Evolutionary conservation across 2,329 filamentous ascomycete species (phyloP).

Genomic region (Phaeosphaeriaceae sp.): DNA sequence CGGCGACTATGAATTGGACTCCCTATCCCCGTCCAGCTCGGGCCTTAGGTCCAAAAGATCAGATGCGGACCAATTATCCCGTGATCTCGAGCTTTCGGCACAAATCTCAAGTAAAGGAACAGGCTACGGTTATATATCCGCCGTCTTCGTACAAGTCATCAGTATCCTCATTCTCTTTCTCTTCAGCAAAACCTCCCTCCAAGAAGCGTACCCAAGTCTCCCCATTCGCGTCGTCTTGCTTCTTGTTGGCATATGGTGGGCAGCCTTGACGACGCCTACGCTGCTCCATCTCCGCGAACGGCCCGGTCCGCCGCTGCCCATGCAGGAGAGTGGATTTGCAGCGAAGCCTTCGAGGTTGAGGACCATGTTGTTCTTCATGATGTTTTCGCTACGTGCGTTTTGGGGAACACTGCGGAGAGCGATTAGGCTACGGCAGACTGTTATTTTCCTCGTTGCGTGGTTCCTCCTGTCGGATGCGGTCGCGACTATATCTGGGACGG

Average conservation of each 20-base stretch:
- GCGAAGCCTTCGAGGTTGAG: slow-evolving; percentile 18
- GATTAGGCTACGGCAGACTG: slow-evolving; percentile 71
- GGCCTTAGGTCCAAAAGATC: slow-evolving; percentile 5
- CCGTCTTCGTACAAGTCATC: slow-evolving; percentile 78
- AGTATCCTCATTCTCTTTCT: slow-evolving; percentile 76
- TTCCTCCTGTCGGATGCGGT: slow-evolving; percentile 92
- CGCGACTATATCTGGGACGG: slow-evolving; percentile 91
- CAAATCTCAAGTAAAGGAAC: slow-evolving; percentile 88
- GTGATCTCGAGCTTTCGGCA: slow-evolving; percentile 78
- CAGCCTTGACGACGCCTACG: slow-evolving; percentile 82
- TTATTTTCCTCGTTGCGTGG: slow-evolving; percentile 82
- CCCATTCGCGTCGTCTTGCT: slow-evolving; percentile 83
- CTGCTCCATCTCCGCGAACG: slow-evolving; percentile 83
- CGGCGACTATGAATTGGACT: slow-evolving; percentile 37
- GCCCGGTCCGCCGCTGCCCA: slow-evolving; percentile 77
- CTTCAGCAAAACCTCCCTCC: slow-evolving; percentile 44
- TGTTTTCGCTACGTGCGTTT: slow-evolving; percentile 81
- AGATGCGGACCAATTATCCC: slow-evolving; percentile 53
- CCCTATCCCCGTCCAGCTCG: slow-evolving; percentile 21
- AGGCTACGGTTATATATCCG: slow-evolving; percentile 86
- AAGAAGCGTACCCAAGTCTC: slow-evolving; percentile 76
- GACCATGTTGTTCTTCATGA: slow-evolving; percentile 70
- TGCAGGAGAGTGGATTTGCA: slow-evolving; percentile 23
- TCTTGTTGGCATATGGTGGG: slow-evolving; percentile 87
- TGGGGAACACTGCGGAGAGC: slow-evolving; percentile 79